Evolutionary conservation across 148 eudicot genomes (phyloP).

Genomic region (Persicaria tinctoria): DNA sequence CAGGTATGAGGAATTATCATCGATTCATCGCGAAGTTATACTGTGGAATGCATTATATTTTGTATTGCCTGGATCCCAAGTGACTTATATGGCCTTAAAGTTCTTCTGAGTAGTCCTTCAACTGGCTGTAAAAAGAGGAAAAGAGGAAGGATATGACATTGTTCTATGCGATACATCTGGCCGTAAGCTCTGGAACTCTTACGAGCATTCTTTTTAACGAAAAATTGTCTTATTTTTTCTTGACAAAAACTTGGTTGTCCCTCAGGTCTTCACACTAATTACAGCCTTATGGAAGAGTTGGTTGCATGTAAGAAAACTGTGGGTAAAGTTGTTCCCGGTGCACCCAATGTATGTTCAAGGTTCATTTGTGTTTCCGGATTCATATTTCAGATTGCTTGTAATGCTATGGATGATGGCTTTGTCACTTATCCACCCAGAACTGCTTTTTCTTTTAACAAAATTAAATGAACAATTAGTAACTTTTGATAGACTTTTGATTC

Average conservation of each 20-base stretch:
- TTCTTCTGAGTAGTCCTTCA: conserved; percentile 83
- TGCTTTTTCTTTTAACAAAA: neutral
- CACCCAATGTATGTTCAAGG: conserved; percentile 72
- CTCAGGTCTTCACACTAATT: conserved; percentile 94
- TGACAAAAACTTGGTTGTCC: conserved; percentile 10
- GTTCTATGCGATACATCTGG: conserved; percentile 98
- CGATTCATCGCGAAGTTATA: neutral
- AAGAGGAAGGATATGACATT: conserved; percentile 69
- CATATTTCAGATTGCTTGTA: neutral
- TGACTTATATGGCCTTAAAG: conserved; percentile 40
- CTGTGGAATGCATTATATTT: neutral
- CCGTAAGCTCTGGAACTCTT: conserved; percentile 50
- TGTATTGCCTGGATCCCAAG: conserved; percentile 14
- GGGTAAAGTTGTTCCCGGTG: conserved; percentile 70
- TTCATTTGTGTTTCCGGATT: neutral
- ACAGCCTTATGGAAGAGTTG: conserved; percentile 95
- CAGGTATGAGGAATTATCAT: conserved; percentile 45
- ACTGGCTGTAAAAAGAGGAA: conserved; percentile 94
- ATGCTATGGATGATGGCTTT: neutral
- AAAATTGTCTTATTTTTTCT: conserved; percentile 7
- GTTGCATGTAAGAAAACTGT: conserved; percentile 77
- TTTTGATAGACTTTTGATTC: neutral
- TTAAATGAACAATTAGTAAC: neutral
- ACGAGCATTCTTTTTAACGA: conserved; percentile 2
- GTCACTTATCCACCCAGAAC: neutral